Evolutionary conservation across 176 grass and related monocot species (phyloP), one percentile per base, ranked within the genome.

Genomic region (Metroxylon sagu): DNA sequence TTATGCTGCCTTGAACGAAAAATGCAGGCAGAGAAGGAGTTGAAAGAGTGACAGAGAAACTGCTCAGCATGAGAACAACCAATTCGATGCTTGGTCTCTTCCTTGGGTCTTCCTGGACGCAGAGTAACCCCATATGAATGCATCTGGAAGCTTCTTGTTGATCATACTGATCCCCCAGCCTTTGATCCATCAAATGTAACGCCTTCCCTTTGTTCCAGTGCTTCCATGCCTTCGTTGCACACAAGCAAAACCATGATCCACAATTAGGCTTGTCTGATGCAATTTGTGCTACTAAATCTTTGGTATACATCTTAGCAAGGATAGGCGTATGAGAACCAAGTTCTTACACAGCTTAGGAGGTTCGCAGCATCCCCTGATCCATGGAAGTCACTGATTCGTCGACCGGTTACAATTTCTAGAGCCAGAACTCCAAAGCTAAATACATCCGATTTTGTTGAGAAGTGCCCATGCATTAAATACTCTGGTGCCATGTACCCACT

Each of bases 301-400:
- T n/a, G n/a, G n/a, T n/a, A n/a, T n/a, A n/a, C n/a, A n/a, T n/a
- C n/a, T n/a, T n/a, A n/a, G n/a, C n/a, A n/a, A n/a, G n/a, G n/a
- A n/a, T n/a, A n/a, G 15, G 15, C 1, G 25, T 59, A 29, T 14
- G 4, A 14, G 27, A 29, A 16, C 2, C 8, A 29, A 59, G 56
- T 16, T 12, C 56, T 59, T 59, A 59, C 56, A 17, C 29, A 59
- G 56, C 56, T 59, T 16, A 59, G 27, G 19, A 59, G 21, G 25
- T 59, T 59, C 16, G 25, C 56, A 5, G 56, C 56, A 59, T 16
- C 25, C 23, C 56, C 56, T 28, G 26, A 27, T 59, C 56, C 56
- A 27, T 59, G 7, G 27, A 59, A 59, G 15, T 59, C 14, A 3
- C 3, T 59, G 25, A 59, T 4, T 15, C 16, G 56, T 17, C 25